Evolutionary conservation across 352 stramenopile species (phyloP).

Genomic region (Phytophthora vignae): DNA sequence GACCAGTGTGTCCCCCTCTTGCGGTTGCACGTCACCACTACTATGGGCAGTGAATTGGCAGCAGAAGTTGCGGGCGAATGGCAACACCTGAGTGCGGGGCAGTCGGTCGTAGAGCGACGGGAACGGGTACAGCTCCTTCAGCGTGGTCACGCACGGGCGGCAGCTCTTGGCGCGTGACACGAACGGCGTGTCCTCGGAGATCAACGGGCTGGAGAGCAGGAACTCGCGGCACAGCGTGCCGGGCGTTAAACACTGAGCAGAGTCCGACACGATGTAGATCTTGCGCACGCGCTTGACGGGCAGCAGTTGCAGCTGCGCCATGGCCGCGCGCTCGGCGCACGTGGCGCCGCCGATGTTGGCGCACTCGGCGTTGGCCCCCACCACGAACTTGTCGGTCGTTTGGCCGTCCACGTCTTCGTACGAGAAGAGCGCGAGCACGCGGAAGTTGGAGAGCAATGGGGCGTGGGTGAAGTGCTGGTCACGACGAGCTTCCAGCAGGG

Average conservation of each 20-base stretch:
- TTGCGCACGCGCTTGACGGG: constrained; percentile 55
- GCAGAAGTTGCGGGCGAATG: constrained; percentile 50
- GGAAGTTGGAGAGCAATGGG: constrained; percentile 56
- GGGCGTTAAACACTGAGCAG: constrained; percentile 76
- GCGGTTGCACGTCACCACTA: neutral
- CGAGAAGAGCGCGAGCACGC: constrained; percentile 62
- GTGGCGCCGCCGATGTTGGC: constrained; percentile 85
- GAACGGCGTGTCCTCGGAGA: constrained; percentile 63
- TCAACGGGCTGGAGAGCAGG: constrained; percentile 72
- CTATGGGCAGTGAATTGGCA: constrained; percentile 6
- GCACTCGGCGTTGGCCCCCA: constrained; percentile 89
- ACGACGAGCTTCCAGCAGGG: constrained; percentile 54
- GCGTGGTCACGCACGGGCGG: constrained; percentile 59
- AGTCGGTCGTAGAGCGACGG: constrained; percentile 83
- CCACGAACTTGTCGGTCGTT: constrained; percentile 51
- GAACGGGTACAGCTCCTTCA: constrained; percentile 85
- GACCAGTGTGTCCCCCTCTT: constrained; percentile 3
- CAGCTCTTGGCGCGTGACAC: constrained; percentile 68
- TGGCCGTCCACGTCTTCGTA: constrained; percentile 62
- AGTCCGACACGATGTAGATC: constrained; percentile 90
- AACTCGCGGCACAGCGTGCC: constrained; percentile 91
- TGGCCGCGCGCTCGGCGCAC: constrained; percentile 87
- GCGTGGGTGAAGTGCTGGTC: constrained; percentile 44
- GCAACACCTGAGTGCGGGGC: constrained; percentile 53
- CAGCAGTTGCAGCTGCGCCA: constrained; percentile 81